Evolutionary conservation across 1,284 basidiomycete species (phyloP).

Genomic region (Trametes polyzona): DNA sequence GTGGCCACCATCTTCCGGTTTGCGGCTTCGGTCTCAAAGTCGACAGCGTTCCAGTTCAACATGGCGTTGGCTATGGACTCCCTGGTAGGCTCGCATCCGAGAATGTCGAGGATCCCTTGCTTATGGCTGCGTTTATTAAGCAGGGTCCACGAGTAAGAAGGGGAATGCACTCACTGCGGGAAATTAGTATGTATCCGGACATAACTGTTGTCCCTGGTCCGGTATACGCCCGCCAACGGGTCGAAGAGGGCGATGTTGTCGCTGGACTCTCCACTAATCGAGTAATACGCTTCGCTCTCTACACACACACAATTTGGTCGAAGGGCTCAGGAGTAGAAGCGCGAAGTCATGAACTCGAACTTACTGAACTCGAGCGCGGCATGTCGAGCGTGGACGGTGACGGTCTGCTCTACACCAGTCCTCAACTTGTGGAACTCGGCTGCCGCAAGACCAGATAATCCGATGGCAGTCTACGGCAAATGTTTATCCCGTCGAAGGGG

Average conservation of each 20-base stretch:
- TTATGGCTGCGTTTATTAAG: conserved; percentile 46
- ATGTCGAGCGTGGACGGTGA: conserved; percentile 58
- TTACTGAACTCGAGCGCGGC: conserved; percentile 61
- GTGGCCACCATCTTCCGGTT: conserved; percentile 55
- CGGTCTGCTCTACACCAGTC: conserved; percentile 51
- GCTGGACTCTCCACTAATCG: conserved; percentile 44
- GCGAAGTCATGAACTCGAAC: too few relatives aligned
- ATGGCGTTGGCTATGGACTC: conserved; percentile 47
- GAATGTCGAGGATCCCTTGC: conserved; percentile 52
- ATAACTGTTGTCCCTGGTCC: conserved; percentile 51
- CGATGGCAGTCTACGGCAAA: conserved; percentile 58
- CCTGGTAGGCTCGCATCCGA: conserved; percentile 42
- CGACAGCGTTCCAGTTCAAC: conserved; percentile 47
- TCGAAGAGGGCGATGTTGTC: conserved; percentile 47
- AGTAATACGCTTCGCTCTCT: conserved; percentile 59
- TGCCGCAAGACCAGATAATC: conserved; percentile 56
- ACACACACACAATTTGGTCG: neutral
- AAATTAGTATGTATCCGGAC: conserved; percentile 69
- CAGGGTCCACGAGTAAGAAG: neutral
- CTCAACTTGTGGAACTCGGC: conserved; percentile 53
- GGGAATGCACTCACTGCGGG: conserved; percentile 50
- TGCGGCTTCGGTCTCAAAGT: conserved; percentile 56
- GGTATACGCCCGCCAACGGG: conserved; percentile 55
- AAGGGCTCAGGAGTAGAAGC: too few relatives aligned
- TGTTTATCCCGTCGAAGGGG: too few relatives aligned